Evolutionary conservation across 2,329 filamentous ascomycete genomes (phyloP).

Genomic region (Fusarium ambrosium): DNA sequence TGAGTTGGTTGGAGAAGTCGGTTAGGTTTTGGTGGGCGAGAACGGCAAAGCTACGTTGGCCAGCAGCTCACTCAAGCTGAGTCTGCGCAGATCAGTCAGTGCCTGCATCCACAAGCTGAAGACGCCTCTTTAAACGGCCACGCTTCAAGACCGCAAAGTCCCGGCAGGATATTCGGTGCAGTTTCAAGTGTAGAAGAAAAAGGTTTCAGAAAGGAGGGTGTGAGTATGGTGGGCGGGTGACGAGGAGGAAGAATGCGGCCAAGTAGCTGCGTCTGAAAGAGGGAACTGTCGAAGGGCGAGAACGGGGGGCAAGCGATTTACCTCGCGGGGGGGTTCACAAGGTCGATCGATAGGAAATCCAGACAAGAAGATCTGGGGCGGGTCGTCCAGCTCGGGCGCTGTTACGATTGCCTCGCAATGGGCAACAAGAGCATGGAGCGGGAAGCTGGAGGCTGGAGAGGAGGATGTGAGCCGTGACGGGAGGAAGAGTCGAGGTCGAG

Average conservation of each 20-base stretch:
- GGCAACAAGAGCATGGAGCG: constrained; percentile 53
- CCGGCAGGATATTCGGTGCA: constrained; percentile 11
- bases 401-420: constrained; percentile 57
- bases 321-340: constrained; percentile 43
- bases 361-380: constrained; percentile 46
- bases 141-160: constrained; percentile 13
- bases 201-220: constrained; percentile 12
- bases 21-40: constrained; percentile 24
- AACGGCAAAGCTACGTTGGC: constrained; percentile 36
- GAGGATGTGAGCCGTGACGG: constrained; percentile 43
- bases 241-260: constrained; percentile 40
- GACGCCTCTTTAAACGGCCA: constrained; percentile 25
- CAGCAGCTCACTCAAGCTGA: constrained; percentile 35
- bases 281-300: constrained; percentile 36
- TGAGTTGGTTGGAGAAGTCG: constrained; percentile 25
- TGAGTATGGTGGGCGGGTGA: constrained; percentile 32
- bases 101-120: constrained; percentile 35
- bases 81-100: constrained; percentile 37
- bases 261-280: constrained; percentile 32
- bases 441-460: constrained; percentile 36
- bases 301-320: constrained; percentile 46
- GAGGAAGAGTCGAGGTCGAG: constrained; percentile 48
- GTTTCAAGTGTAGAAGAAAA: constrained; percentile 9
- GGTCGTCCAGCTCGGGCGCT: constrained; percentile 54
- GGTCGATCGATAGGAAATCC: constrained; percentile 43